Evolutionary conservation across 352 stramenopile genomes (phyloP), one percentile per base, ranked within the genome.

Genomic region (Blastocystis sp.): DNA sequence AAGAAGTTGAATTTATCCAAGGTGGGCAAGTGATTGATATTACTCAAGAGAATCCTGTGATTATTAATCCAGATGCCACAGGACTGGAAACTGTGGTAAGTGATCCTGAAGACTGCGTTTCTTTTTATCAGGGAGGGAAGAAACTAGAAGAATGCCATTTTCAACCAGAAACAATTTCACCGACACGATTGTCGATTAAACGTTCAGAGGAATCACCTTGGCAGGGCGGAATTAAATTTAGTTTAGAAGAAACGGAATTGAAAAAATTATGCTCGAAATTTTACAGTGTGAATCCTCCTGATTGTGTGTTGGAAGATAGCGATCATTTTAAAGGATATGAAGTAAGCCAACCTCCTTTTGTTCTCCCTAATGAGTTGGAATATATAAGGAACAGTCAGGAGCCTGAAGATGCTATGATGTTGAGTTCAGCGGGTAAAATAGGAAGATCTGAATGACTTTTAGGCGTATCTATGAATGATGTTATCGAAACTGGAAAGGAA

Each of bases 231-330:
- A 9, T 48, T 48, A 48, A 48, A 48, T 84, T 48, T 40, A 53
- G 42, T n/a, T 56, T 84, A 27, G 73, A 84, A 33, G 53, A 66
- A 42, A 30, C 7, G 1, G 51, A 58, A 0, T 42, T 84, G 73
- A 84, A 66, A n/a, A 35, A 37, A 7, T 57, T 84, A 35, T 68
- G 73, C 35, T 58, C 48, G 1, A 53, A 56, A 7, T 84, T 68
- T 37, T 66, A 51, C 0, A 68, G 27, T 17, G 13, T 84, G 22
- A 24, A 53, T 37, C 42, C 64, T 44, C 15, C 24, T 19, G 64
- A 11, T 22, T 3, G 15, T 44, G 27, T 76, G 64, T 4, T 22
- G 19, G 60, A 24, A 19, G 35, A 62, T 33, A 33, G 27, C 15
- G 56, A 62, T 33, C 56, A 13, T 13, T 62, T 62, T 33, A n/a